Conservation (phyloP, 2,329 filamentous ascomycete genomes). For the Drechslerella coelobrocha region DNA sequence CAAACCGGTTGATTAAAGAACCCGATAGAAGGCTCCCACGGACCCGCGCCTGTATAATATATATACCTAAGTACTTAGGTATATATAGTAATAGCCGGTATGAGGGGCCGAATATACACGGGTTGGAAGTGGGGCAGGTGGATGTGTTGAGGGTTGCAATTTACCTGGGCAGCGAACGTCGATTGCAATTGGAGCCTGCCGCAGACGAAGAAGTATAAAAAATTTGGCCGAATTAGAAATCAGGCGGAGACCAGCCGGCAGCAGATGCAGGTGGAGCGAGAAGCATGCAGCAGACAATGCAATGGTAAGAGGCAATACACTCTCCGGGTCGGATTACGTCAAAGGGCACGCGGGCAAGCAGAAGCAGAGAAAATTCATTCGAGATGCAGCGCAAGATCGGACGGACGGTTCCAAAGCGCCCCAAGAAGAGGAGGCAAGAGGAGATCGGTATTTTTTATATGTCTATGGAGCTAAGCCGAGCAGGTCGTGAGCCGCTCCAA, state of each 20-base stretch:
- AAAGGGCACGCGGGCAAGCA: constrained; percentile 7
- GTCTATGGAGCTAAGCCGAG: constrained; percentile 1
- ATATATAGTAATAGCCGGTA: no score
- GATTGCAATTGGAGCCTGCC: background rate
- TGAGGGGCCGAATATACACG: no score
- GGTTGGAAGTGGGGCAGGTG: constrained; percentile 35
- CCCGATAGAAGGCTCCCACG: no score
- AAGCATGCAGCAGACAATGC: background rate
- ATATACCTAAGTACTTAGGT: no score
- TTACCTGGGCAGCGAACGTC: constrained; percentile 28
- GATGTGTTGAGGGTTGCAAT: constrained; percentile 50
- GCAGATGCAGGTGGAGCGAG: background rate
- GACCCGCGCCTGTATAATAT: no score
- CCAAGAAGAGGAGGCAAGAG: constrained; percentile 26
- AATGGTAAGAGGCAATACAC: background rate
- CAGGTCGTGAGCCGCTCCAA: constrained; percentile 22
- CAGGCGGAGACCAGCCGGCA: constrained; percentile 3
- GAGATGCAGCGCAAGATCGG: constrained; percentile 13
- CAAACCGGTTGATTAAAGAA: no score
- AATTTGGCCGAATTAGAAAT: constrained; percentile 1
- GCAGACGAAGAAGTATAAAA: background rate
- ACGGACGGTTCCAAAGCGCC: constrained; percentile 18
- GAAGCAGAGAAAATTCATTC: constrained; percentile 1
- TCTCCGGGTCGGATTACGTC: constrained; percentile 14
- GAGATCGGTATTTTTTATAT: constrained; percentile 12